Base-by-base conservation (phyloP, 2,329 filamentous ascomycete species). In the Beauveria rudraprayagi region DNA sequence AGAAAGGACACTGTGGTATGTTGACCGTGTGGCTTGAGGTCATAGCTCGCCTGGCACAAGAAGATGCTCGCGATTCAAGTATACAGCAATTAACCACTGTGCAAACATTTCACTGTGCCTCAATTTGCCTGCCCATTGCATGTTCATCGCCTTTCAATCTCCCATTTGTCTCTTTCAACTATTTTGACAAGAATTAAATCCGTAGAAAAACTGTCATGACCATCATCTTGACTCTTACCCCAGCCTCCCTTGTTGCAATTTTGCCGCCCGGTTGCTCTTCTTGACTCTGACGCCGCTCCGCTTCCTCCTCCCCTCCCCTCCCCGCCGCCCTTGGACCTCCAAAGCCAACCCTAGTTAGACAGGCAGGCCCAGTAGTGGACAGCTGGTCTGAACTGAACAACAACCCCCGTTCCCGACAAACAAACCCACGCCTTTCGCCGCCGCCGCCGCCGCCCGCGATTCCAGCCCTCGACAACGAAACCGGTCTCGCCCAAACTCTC, bases 1-100 rank as follows among this genome's bases (percentile, higher is more conserved):
- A 24, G 30, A 74, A 73, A 74, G 72, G 72, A 74, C 72, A 74
- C 70, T 72, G 71, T 73, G 72, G 69, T 71, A 67, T 56, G 19
- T 52, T 59, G 50, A n/a, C n/a, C 47, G 3, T 11, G 17, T n/a
- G 17, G 41, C 24, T 19, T 69, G 68, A 71, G 69, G 68, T 70
- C 70, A 70, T 70, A 67, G 65, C 48, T 53, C 19, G 43, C 17
- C 9, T 3, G 17, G 28, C 43, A 17, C 54, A 48, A 40, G 19
- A 56, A 47, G 54, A 56, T 46, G 26, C 41, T 55, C 41, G 24
- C 30, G 51, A 53, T 53, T 17, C 26, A 17, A n/a, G 10, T 14
- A 10, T 47, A 47, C 30, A 34, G 30, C 30, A 14, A 14, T 5
- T 5, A 14, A 14, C 30, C 5, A 34, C 11, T 1, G 30, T 4